phyloP scores from a whole-genome alignment of 169 alveolate species.

The Plasmodium coatneyi region DNA sequence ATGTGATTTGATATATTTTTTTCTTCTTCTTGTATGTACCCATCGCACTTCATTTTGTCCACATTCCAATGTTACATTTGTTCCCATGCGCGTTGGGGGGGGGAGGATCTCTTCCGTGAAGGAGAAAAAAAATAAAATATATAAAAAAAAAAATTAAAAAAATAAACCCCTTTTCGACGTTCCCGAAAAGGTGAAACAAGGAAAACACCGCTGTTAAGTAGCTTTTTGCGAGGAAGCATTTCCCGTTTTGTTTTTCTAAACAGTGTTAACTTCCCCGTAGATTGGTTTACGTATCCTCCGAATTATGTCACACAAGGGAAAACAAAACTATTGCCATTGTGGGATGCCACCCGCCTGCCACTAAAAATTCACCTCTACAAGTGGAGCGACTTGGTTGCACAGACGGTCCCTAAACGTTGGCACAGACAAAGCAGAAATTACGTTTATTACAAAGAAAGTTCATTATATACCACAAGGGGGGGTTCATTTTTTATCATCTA shows the following conservation, averaged over 20 bases:
- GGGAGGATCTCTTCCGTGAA: not conserved
- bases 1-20: not conserved
- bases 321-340: not conserved
- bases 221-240: not conserved
- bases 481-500: not conserved
- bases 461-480: not conserved
- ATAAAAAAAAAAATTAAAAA: not conserved
- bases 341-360: not conserved
- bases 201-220: not conserved
- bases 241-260: not conserved
- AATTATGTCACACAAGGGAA: not conserved
- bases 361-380: not conserved
- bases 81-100: not conserved
- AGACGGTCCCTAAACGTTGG: not conserved
- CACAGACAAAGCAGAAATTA: not conserved
- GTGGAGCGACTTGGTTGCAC: slow-evolving; percentile 1
- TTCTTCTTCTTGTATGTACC: not conserved
- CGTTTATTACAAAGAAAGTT: not conserved
- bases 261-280: not conserved
- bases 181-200: not conserved
- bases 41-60: not conserved
- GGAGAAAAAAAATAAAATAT: slow-evolving; percentile 4
- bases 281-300: not conserved
- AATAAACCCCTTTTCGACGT: slow-evolving; percentile 2
- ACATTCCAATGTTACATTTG: not conserved